A percentile compares a stretch with the other conserved stretches of the same genome.
These are phyloP conservation scores for Annulohypoxylon truncatum DNA, from an alignment of 2,329 filamentous ascomycete genomes.

Conservation along the genomic window DNA sequence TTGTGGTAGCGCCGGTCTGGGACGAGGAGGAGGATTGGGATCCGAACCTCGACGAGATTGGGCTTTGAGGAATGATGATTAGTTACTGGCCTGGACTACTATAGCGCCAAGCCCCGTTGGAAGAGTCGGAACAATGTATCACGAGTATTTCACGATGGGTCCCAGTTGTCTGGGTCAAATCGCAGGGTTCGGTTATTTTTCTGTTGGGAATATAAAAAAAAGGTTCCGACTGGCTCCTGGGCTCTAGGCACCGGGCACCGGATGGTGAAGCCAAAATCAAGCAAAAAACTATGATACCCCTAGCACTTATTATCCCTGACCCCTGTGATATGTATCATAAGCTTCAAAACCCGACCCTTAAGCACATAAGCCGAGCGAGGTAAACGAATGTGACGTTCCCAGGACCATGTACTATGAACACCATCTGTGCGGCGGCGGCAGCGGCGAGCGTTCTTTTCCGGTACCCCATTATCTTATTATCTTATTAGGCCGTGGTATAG, in stretches of 20 bases:
- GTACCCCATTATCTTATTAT: slow-evolving; percentile 15
- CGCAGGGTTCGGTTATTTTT: background rate
- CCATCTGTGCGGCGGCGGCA: slow-evolving; percentile 27
- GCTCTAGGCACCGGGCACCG: background rate
- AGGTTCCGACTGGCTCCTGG: background rate
- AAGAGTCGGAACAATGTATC: slow-evolving; percentile 1
- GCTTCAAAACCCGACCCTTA: slow-evolving; percentile 11
- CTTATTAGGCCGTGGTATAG: slow-evolving; percentile 12
- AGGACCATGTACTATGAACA: background rate
- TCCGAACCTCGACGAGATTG: slow-evolving; percentile 53
- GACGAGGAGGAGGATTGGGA: slow-evolving; percentile 69
- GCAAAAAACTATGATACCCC: slow-evolving; percentile 26
- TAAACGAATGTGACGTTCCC: slow-evolving; percentile 11
- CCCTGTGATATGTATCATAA: background rate
- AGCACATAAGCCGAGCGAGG: background rate
- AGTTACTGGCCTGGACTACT: background rate
- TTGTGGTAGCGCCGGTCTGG: slow-evolving; percentile 69
- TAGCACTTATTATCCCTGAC: background rate
- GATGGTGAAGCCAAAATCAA: slow-evolving; percentile 3
- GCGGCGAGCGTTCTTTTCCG: no score
- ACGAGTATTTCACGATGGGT: background rate
- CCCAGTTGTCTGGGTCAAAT: background rate
- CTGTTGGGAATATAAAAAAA: background rate
- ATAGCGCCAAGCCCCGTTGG: background rate
- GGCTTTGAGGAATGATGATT: slow-evolving; percentile 16